These are phyloP conservation scores for Laetiporus sulphureus DNA, from an alignment of 1,284 basidiomycete species.

Conservation along the genomic window DNA sequence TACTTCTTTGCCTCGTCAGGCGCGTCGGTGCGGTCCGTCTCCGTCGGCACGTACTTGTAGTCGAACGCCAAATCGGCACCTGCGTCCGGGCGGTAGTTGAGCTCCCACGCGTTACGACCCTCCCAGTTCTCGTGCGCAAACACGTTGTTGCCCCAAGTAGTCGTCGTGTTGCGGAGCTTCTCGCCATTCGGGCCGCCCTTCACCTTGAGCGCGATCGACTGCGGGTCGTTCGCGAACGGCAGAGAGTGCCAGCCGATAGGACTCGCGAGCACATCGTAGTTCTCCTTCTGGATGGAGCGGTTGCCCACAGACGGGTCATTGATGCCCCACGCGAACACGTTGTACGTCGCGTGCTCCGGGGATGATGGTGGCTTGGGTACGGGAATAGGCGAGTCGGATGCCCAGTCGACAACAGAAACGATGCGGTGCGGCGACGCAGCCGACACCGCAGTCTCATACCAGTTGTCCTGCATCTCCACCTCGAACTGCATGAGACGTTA, in stretches of 20 bases:
- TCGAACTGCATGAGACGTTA: conserved; percentile 45
- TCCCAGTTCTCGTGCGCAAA: conserved; percentile 90
- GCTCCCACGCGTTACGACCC: conserved; percentile 67
- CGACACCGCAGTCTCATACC: conserved; percentile 75
- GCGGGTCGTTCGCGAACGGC: conserved; percentile 53
- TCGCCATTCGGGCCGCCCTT: conserved; percentile 18
- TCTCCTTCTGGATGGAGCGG: conserved; percentile 52
- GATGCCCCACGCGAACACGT: conserved; percentile 67
- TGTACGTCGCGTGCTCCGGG: conserved; percentile 38
- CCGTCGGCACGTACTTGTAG: conserved; percentile 58
- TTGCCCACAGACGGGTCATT: conserved; percentile 68
- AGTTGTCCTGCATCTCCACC: conserved; percentile 84
- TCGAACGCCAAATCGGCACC: conserved; percentile 55
- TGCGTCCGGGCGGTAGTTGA: conserved; percentile 76
- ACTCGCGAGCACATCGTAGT: conserved; percentile 67
- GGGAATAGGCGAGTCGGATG: conserved; percentile 56
- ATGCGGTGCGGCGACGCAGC: conserved; percentile 59
- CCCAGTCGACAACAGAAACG: conserved; percentile 79
- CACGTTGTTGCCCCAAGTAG: conserved; percentile 89
- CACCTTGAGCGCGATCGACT: conserved; percentile 15
- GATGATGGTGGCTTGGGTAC: conserved; percentile 35
- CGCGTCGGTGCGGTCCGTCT: conserved; percentile 42
- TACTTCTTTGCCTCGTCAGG: conserved; percentile 69
- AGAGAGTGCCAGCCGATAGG: conserved; percentile 87
- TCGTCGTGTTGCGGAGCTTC: conserved; percentile 62